Conservation (phyloP, 1,284 basidiomycete species). For the Cronartium ribicola region DNA sequence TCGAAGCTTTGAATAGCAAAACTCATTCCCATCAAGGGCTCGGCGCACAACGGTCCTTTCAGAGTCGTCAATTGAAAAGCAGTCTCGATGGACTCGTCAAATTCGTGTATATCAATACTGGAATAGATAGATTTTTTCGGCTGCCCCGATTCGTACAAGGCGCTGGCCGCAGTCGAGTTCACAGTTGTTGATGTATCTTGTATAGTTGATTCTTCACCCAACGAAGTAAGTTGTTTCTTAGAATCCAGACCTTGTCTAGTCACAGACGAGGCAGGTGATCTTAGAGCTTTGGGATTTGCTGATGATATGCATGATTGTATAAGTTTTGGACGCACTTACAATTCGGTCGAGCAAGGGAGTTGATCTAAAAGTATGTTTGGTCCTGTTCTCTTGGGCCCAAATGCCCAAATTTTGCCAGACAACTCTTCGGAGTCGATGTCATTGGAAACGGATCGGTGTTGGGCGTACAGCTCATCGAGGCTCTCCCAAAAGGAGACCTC, state of each 20-base stretch:
- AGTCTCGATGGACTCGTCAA: constrained; percentile 77
- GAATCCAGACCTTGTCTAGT: background rate
- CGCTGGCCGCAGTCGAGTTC: background rate
- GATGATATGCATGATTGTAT: background rate
- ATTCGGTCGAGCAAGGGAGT: constrained; percentile 50
- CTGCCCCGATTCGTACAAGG: background rate
- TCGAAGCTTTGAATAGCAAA: constrained; percentile 78
- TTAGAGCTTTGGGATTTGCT: background rate
- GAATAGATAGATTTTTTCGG: background rate
- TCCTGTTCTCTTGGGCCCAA: constrained; percentile 82
- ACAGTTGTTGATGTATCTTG: background rate
- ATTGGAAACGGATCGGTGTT: constrained; percentile 61
- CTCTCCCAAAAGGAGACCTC: constrained; percentile 59
- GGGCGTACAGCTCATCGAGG: constrained; percentile 75
- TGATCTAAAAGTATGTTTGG: constrained; percentile 78
- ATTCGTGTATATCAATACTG: constrained; percentile 56
- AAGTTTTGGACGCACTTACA: constrained; percentile 49
- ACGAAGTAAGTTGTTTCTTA: background rate
- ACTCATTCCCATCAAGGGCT: constrained; percentile 88
- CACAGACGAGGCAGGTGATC: background rate
- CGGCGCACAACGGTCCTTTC: constrained; percentile 89
- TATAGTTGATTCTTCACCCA: background rate
- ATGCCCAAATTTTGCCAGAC: constrained; percentile 75
- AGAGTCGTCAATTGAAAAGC: constrained; percentile 93
- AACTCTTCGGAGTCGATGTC: constrained; percentile 78